Percentiles rank a stretch among this genome's conserved stretches.
phyloP scores from a whole-genome alignment of 306 rosid genomes.

The cucumber (Cucumis sativus) region Cucumber_9930_V3 NC_026660.2:30345501-30346000 shows the following conservation, averaged over 20 bases:
- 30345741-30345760: background rate
- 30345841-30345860: background rate
- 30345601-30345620: too few relatives aligned
- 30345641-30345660: too few relatives aligned
- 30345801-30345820: background rate
- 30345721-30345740: too few relatives aligned
- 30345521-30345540: too few relatives aligned
- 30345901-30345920: constrained; percentile 5
- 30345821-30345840: background rate
- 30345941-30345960: background rate
- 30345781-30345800: background rate
- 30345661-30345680: too few relatives aligned
- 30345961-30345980: background rate
- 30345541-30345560: too few relatives aligned
- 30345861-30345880: constrained; percentile 8
- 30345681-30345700: too few relatives aligned
- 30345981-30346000: background rate
- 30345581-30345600: too few relatives aligned
- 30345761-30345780: background rate
- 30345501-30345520: too few relatives aligned
- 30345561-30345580: too few relatives aligned
- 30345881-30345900: background rate
- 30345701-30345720: too few relatives aligned
- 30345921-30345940: background rate
- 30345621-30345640: too few relatives aligned